Evolutionary conservation across 2,329 filamentous ascomycete species (phyloP).

Genomic region (Emmonsia crescens): DNA sequence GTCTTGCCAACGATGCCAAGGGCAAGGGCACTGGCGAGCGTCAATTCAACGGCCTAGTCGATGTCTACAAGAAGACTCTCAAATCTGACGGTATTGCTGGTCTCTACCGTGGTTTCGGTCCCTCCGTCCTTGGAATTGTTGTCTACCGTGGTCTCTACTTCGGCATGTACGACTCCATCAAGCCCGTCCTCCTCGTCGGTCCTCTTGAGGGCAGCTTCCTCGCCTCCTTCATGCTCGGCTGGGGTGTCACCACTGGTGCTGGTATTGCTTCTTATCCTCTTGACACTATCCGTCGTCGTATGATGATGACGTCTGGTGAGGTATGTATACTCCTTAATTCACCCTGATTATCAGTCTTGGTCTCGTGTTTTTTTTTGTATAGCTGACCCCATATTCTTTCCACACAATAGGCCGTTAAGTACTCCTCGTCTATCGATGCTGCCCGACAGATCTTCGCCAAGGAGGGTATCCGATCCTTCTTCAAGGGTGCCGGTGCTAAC

Average conservation of each 20-base stretch:
- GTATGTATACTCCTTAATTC: constrained; percentile 31
- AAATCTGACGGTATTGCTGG: constrained; percentile 96
- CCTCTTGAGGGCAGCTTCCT: constrained; percentile 96
- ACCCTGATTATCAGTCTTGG: neutral
- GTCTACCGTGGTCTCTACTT: constrained; percentile 99
- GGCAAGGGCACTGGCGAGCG: constrained; percentile 88
- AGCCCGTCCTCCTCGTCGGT: constrained; percentile 93
- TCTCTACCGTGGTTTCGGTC: constrained; percentile 99
- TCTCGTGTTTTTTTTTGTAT: neutral
- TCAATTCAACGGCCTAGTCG: constrained; percentile 99
- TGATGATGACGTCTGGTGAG: constrained; percentile 97
- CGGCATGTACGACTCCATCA: constrained; percentile 99
- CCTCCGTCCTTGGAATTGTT: constrained; percentile 96
- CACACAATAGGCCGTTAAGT: constrained; percentile 87
- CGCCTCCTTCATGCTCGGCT: constrained; percentile 96
- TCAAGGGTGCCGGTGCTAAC: constrained; percentile 99
- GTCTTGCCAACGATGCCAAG: constrained; percentile 99
- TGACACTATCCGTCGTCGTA: constrained; percentile 99
- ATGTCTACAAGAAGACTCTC: constrained; percentile 99
- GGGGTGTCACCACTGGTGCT: constrained; percentile 98
- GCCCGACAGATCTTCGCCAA: constrained; percentile 90
- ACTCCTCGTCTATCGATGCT: constrained; percentile 92
- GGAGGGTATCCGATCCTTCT: constrained; percentile 97
- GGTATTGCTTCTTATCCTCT: constrained; percentile 99
- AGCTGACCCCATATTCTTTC: constrained; percentile 16